Percentiles rank a stretch among this genome's conserved stretches.
These are phyloP conservation scores for Crithidia fasciculata DNA, from an alignment of 208 protist genomes.

Conservation along the genomic window DNA sequence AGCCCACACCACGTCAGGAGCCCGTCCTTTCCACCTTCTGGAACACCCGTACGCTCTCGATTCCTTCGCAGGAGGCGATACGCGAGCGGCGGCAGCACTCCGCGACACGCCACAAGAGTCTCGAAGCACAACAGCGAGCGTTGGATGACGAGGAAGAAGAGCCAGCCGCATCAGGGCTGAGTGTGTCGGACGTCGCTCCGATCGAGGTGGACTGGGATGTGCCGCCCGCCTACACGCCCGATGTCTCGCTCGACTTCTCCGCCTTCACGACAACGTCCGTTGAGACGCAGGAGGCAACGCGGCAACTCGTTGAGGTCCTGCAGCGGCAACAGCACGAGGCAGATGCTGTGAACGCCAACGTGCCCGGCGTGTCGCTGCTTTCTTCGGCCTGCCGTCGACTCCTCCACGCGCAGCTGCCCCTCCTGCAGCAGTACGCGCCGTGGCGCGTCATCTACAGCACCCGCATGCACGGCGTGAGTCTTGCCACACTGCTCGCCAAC, in stretches of 20 bases:
- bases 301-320: constrained; percentile 38
- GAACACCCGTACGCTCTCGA: constrained; percentile 14
- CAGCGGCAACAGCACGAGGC: constrained; percentile 24
- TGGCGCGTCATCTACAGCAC: constrained; percentile 85
- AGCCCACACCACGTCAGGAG: constrained; percentile 4
- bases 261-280: constrained; percentile 67
- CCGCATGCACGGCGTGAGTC: constrained; percentile 65
- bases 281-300: constrained; percentile 52
- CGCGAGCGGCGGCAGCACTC: constrained; percentile 3
- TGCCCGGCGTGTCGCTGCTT: constrained; percentile 48
- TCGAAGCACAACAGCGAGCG: no score
- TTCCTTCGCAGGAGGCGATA: constrained; percentile 10
- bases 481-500: constrained; percentile 50
- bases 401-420: constrained; percentile 66
- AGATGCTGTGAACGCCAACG: background rate
- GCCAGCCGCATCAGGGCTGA: background rate
- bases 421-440: constrained; percentile 61
- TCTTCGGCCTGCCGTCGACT: constrained; percentile 44
- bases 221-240: constrained; percentile 45
- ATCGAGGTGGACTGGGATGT: constrained; percentile 37
- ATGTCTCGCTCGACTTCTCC: constrained; percentile 66
- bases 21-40: constrained; percentile 10
- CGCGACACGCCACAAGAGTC: background rate
- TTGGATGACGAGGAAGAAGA: no score
- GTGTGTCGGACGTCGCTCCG: background rate